Evolutionary conservation across 2,329 filamentous ascomycete genomes (phyloP), one percentile per base, ranked within the genome.

Genomic region (Cladosporium oxysporum): DNA sequence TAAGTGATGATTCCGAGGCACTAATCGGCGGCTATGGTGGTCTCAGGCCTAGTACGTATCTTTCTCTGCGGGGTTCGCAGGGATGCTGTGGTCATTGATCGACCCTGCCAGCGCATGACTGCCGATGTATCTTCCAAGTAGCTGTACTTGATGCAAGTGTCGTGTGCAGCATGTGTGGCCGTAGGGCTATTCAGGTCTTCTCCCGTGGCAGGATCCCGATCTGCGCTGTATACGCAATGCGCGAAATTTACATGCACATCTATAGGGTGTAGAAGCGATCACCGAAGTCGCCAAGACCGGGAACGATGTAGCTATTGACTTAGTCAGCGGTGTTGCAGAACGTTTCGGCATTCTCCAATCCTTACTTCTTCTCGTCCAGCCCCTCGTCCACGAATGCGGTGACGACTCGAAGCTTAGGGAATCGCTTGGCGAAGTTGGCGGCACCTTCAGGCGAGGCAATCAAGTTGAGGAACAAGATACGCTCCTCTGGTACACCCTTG

Each of bases 401-500:
- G 58, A 99, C 92, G 23, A 99, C 91, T 69, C 93, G 88, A 67
- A 98, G 84, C 74, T 91, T 92, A 47, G 95, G 94, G 75, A 96
- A 97, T 73, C 90, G 91, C 73, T 91, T 86, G 11, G 93, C 91
- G 79, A 99, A 98, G 73, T 91, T 93, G 73, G 88, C 87, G 70
- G 96, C 91, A 6, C 95, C 95, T 76, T 97, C 90, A 0, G 95
- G 95, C 76, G 93, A 97, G n/a, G 95, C 93, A 76, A 99, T 97
- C 68, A 99, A 83, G 79, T 99, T 99, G 66, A 99, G 84, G 82
- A 99, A 99, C 47, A 98, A 83, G 68, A 99, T 99, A 66, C 91
- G 90, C 71, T 98, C 92, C 80, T 98, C 95, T 0, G 93, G 93
- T 5, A 99, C 95, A 35, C 95, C 95, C 70, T 91, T 90, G 47